Evolutionary conservation across 1,284 basidiomycete genomes (phyloP), one percentile per base, ranked within the genome.

Genomic region (Puccinia polysora): DNA sequence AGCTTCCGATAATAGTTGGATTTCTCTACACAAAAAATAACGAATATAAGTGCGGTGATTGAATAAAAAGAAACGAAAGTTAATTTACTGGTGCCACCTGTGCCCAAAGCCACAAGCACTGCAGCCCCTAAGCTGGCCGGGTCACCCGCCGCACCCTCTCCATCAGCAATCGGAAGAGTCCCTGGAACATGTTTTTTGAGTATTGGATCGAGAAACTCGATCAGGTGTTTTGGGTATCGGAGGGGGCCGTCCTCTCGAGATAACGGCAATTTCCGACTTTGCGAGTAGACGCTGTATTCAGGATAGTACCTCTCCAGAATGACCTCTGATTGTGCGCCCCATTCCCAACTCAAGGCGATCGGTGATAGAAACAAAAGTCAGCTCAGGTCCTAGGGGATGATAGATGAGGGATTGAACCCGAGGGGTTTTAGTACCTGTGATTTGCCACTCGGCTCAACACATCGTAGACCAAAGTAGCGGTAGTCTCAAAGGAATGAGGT

Each of bases 41-140:
- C n/a, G n/a, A n/a, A n/a, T n/a, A n/a, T n/a, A n/a, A n/a, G n/a
- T n/a, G n/a, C n/a, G n/a, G n/a, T n/a, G n/a, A n/a, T n/a, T n/a
- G n/a, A n/a, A n/a, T n/a, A n/a, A 49, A 63, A 15, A 28, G 30
- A 45, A 8, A 28, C 25, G n/a, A 58, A 58, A 36, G 0, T 25
- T 43, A 49, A 25, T 52, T 23, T 73, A 74, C 12, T n/a, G 28
- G 40, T 64, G 8, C 7, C 32, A 28, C 71, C 56, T 14, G 73
- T 68, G 6, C 32, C 75, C 56, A 80, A 78, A 0, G 90, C 88
- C 4, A 95, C 79, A 55, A 92, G 81, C 23, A 92, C 85, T 0
- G 87, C 84, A n/a, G 89, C 83, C 0, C 91, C 91, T 59, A 92
- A 84, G 74, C 87, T 88, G 0, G 90, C 86, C 0, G 92, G 91